Conservation (phyloP, 495 filamentous ascomycete genomes). For the Penicillium nucicola region DNA sequence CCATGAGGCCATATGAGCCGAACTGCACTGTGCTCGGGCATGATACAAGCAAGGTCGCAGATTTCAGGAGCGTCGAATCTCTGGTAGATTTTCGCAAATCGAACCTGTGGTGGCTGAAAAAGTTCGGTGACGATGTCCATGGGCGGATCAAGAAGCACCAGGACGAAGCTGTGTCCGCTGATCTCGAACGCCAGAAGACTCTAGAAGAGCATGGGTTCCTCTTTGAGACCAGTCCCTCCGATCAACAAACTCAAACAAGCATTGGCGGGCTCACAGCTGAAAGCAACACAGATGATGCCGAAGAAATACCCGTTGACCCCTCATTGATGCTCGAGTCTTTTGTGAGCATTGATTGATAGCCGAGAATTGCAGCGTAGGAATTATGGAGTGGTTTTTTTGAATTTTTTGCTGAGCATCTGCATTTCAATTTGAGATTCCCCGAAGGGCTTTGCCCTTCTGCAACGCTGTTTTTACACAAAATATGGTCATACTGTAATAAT, state of each 20-base stretch:
- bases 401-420: background rate
- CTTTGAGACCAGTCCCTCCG: slow-evolving; percentile 1
- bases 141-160: slow-evolving; percentile 44
- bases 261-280: background rate
- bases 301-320: slow-evolving; percentile 51
- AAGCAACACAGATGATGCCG: background rate
- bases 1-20: slow-evolving; percentile 71
- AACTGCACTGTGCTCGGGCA: slow-evolving; percentile 81
- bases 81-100: slow-evolving; percentile 81
- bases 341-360: background rate
- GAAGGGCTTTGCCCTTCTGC: slow-evolving; percentile 2
- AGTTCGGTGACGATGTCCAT: slow-evolving; percentile 46
- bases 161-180: slow-evolving; percentile 48
- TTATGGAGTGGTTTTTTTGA: background rate
- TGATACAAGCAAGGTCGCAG: slow-evolving; percentile 83
- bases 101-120: slow-evolving; percentile 75
- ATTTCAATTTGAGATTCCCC: slow-evolving; percentile 4
- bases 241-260: background rate
- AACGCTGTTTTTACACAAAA: slow-evolving; percentile 1
- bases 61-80: slow-evolving; percentile 81
- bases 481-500: slow-evolving; percentile 7
- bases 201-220: slow-evolving; percentile 1
- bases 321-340: slow-evolving; percentile 26
- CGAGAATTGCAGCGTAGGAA: background rate
- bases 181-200: background rate